Percentiles rank a stretch among this genome's conserved stretches.
These are phyloP conservation scores for Bacterosira constricta DNA, from an alignment of 108 stramenopile genomes.

Conservation along the genomic window DNA sequence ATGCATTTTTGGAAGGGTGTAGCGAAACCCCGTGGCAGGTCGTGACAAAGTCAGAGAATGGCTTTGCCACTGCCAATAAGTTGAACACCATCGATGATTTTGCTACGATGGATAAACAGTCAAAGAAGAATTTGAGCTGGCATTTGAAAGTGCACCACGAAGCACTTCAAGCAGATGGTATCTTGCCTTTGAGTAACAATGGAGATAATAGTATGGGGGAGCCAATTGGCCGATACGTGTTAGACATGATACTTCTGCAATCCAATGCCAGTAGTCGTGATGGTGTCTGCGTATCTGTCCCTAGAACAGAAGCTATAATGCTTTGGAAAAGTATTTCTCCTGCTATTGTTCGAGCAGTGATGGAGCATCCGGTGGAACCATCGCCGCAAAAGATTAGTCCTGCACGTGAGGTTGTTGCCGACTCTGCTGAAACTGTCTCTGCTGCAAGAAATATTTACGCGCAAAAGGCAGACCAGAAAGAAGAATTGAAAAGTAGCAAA, in stretches of 20 bases:
- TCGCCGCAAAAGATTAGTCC: not conserved
- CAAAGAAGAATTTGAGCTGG: not conserved
- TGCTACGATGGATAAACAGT: not conserved
- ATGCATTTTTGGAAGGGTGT: not conserved
- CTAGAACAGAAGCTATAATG: not conserved
- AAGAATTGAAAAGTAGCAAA: not conserved
- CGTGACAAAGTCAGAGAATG: not conserved
- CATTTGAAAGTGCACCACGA: slow-evolving; percentile 2
- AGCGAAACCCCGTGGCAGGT: not conserved
- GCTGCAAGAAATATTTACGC: not conserved
- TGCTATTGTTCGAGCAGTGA: not conserved
- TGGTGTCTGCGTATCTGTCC: not conserved
- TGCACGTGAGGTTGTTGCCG: not conserved
- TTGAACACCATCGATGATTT: not conserved
- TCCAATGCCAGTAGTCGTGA: not conserved
- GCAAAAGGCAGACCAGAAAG: not conserved
- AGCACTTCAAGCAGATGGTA: slow-evolving; percentile 5
- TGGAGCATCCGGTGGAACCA: not conserved
- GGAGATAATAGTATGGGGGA: not conserved
- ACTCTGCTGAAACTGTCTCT: not conserved
- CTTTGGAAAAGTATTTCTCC: not conserved
- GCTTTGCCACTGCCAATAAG: no score
- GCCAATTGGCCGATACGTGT: not conserved
- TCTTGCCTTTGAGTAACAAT: slow-evolving; percentile 6
- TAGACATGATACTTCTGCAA: slow-evolving; percentile 9